These are phyloP conservation scores for Ustilago bromivora DNA, from an alignment of 1,284 basidiomycete genomes.

Conservation along the genomic window DNA sequence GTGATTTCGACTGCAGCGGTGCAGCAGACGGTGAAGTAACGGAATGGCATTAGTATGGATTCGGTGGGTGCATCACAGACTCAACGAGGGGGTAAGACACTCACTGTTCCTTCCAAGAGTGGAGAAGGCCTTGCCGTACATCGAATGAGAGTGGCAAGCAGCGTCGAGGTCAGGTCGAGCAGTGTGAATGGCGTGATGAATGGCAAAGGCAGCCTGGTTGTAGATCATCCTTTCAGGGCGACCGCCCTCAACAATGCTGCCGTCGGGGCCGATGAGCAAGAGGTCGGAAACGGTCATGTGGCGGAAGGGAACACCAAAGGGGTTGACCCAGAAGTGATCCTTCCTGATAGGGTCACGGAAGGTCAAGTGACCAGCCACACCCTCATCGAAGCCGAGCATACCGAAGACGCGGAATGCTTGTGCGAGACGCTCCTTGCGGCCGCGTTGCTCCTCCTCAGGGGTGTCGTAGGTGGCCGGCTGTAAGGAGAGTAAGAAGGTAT, in stretches of 20 bases:
- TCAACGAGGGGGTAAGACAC: background rate
- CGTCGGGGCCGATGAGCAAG: slow-evolving; percentile 56
- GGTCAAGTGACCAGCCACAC: slow-evolving; percentile 74
- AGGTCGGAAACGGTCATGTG: slow-evolving; percentile 57
- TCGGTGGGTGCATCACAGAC: too few relatives aligned
- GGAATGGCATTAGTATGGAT: background rate
- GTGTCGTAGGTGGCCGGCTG: slow-evolving; percentile 70
- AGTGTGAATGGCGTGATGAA: slow-evolving; percentile 75
- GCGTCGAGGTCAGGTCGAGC: slow-evolving; percentile 77
- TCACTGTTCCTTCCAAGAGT: slow-evolving; percentile 74
- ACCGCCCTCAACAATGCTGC: slow-evolving; percentile 54
- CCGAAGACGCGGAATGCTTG: slow-evolving; percentile 74
- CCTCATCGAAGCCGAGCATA: slow-evolving; percentile 75
- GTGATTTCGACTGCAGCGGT: slow-evolving; percentile 69
- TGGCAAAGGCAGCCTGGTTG: slow-evolving; percentile 73
- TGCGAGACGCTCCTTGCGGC: slow-evolving; percentile 74
- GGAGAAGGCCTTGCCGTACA: slow-evolving; percentile 75
- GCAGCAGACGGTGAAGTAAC: background rate
- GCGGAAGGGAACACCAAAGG: slow-evolving; percentile 57
- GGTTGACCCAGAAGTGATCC: slow-evolving; percentile 74
- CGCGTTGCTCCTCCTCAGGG: slow-evolving; percentile 73
- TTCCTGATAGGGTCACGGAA: slow-evolving; percentile 74
- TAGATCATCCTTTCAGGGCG: slow-evolving; percentile 55
- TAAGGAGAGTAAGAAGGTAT: background rate
- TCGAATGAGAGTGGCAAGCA: slow-evolving; percentile 77